phyloP scores from a whole-genome alignment of 1,284 basidiomycete species.

The Coniferiporia weirii region DNA sequence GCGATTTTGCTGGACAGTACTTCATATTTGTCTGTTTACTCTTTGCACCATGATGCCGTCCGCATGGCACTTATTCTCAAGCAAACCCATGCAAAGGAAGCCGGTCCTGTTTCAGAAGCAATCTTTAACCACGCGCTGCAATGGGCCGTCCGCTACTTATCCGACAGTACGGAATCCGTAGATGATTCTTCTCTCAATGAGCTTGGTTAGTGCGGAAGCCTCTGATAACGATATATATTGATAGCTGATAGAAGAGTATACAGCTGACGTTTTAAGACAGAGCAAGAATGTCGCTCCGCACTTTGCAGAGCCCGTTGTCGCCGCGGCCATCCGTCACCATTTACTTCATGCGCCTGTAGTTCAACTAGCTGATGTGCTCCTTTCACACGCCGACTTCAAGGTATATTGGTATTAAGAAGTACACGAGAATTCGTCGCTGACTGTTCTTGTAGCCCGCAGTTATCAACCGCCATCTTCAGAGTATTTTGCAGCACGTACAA shows the following conservation, averaged over 20 bases:
- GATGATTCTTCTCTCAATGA: not conserved
- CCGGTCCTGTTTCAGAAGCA: slow-evolving; percentile 26
- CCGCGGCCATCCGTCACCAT: slow-evolving; percentile 57
- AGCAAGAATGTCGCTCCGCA: slow-evolving; percentile 44
- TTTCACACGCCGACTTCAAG: slow-evolving; percentile 50
- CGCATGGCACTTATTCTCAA: not conserved
- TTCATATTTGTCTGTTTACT: not conserved
- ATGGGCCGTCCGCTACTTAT: slow-evolving; percentile 44
- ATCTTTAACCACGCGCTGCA: slow-evolving; percentile 43
- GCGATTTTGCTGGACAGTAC: not conserved
- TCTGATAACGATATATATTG: slow-evolving; percentile 9
- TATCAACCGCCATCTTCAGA: slow-evolving; percentile 62
- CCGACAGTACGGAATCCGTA: slow-evolving; percentile 25
- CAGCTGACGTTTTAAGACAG: slow-evolving; percentile 3
- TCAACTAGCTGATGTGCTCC: slow-evolving; percentile 42
- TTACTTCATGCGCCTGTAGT: slow-evolving; percentile 43
- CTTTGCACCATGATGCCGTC: not conserved
- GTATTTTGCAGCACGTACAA: slow-evolving; percentile 52
- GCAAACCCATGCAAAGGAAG: slow-evolving; percentile 19
- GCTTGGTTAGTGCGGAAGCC: slow-evolving; percentile 5
- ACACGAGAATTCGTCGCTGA: not conserved
- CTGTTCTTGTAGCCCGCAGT: slow-evolving; percentile 41
- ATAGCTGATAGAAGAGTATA: not conserved
- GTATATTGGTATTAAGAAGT: slow-evolving; percentile 31
- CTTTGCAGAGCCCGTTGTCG: slow-evolving; percentile 71